Evolutionary conservation across 768 basidiomycete genomes (phyloP), one percentile per base, ranked within the genome.

Genomic region (Kwoniella heveanensis): DNA sequence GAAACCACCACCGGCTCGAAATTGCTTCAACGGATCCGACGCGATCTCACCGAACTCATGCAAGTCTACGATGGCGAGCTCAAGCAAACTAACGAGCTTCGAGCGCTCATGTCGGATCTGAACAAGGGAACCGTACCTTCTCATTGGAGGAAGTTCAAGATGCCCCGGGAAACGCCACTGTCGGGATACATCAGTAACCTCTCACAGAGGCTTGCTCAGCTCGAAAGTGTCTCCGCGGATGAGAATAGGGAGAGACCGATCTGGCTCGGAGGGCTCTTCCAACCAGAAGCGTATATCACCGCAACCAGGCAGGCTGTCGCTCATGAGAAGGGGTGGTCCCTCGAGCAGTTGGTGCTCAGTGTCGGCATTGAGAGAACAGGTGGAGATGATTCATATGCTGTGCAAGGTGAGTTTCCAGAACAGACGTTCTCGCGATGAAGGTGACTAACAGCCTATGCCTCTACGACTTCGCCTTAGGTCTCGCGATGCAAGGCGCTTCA

Each of bases 251-350:
- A 44, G 82, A 67, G 83, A 90, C 87, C 91, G 79, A 90, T 96
- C 49, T 92, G 91, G 90, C 86, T 98, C 15, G 93, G 95, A 24
- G 90, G 91, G 0, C 80, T 99, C 60, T 97, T 98, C 85, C 93
- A 90, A 85, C 96, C 95, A 0, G 91, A 94, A 74, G 94, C 93
- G 2, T 98, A 92, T 77, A 85, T 98, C 72, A 97, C 95, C 0
- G 95, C 95, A 1, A 94, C 92, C 1, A 85, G 95, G 54, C 95
- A 99, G 80, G 87, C 91, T n/a, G 90, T 93, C 4, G 96, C 95
- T 1, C 94, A 97, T 77, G 84, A 88, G 59, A 92, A 89, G 82
- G 87, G 88, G 68, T 91, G 91, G 89, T 94, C 92, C 79, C 81
- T 99, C 66, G 95, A 99, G 80, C 92, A 91, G 8, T 78, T 98